These are phyloP conservation scores for Coemansia sp. DNA, from an alignment of 192 early-diverging fungal species.

Conservation along the genomic window DNA sequence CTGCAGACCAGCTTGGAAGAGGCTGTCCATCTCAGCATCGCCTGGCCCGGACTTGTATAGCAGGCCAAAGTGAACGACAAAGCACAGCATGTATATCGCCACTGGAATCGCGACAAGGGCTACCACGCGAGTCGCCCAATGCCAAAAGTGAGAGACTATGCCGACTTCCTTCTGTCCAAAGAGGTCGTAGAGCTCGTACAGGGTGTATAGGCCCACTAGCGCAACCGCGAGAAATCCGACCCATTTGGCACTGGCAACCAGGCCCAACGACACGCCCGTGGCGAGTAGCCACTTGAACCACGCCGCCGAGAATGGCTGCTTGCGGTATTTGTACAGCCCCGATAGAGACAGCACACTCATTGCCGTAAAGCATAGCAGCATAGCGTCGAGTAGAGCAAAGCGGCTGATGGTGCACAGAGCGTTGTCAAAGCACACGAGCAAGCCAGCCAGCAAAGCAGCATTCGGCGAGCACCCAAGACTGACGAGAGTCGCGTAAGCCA, in stretches of 20 bases:
- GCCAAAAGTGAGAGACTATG: slow-evolving; percentile 65
- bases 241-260: slow-evolving; percentile 94
- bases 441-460: slow-evolving; percentile 72
- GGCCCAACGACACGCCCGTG: slow-evolving; percentile 87
- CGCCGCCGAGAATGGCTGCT: slow-evolving; percentile 73
- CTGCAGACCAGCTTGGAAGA: slow-evolving; percentile 92
- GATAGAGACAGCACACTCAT: slow-evolving; percentile 67
- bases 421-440: slow-evolving; percentile 78
- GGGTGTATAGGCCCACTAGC: slow-evolving; percentile 86
- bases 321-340: slow-evolving; percentile 75
- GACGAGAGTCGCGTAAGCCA: slow-evolving; percentile 85
- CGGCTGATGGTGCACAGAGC: slow-evolving; percentile 71
- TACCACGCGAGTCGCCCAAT: slow-evolving; percentile 82
- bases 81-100: slow-evolving; percentile 78
- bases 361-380: slow-evolving; percentile 89
- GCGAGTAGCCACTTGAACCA: slow-evolving; percentile 91
- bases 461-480: slow-evolving; percentile 70
- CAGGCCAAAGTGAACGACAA: slow-evolving; percentile 87
- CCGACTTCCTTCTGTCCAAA: slow-evolving; percentile 73
- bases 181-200: slow-evolving; percentile 91
- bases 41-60: slow-evolving; percentile 80
- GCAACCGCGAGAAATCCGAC: slow-evolving; percentile 92
- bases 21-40: slow-evolving; percentile 90
- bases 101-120: slow-evolving; percentile 84
- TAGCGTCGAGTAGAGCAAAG: slow-evolving; percentile 94